phyloP scores from a whole-genome alignment of 225 moss, liverwort and hornwort species.

The Pleurozium schreberi region DNA sequence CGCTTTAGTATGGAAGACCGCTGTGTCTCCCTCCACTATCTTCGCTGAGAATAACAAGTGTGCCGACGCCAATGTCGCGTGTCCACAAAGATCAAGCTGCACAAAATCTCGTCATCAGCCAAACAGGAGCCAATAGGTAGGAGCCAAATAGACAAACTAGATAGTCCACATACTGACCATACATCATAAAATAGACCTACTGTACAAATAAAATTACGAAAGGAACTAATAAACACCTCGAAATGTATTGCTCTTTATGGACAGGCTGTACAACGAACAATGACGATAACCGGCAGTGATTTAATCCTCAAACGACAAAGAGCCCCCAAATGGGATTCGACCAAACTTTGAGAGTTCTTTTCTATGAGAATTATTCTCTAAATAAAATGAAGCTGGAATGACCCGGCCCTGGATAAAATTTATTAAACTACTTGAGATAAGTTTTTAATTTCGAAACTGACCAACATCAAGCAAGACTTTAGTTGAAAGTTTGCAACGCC shows the following conservation, averaged over 20 bases:
- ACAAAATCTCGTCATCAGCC: background rate
- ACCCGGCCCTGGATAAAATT: background rate
- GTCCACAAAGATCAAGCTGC: constrained; percentile 28
- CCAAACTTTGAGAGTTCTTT: background rate
- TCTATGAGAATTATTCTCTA: background rate
- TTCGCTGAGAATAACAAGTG: constrained; percentile 84
- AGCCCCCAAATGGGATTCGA: background rate
- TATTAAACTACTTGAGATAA: background rate
- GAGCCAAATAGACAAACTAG: too few relatives aligned
- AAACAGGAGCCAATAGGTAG: background rate
- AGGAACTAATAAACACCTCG: background rate
- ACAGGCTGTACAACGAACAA: background rate
- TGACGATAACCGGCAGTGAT: background rate
- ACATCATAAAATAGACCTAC: background rate
- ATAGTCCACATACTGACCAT: background rate
- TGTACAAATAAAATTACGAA: background rate
- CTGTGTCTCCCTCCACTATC: constrained; percentile 70
- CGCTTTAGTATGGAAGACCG: constrained; percentile 65
- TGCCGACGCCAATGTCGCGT: constrained; percentile 37
- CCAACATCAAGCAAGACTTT: background rate
- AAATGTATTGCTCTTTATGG: background rate
- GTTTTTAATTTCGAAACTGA: background rate
- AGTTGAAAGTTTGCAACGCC: background rate
- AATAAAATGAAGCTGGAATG: background rate
- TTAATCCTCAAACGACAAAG: background rate